Conservation (phyloP, 148 eudicot species). For the Vaccinium corymbosum region DNA sequence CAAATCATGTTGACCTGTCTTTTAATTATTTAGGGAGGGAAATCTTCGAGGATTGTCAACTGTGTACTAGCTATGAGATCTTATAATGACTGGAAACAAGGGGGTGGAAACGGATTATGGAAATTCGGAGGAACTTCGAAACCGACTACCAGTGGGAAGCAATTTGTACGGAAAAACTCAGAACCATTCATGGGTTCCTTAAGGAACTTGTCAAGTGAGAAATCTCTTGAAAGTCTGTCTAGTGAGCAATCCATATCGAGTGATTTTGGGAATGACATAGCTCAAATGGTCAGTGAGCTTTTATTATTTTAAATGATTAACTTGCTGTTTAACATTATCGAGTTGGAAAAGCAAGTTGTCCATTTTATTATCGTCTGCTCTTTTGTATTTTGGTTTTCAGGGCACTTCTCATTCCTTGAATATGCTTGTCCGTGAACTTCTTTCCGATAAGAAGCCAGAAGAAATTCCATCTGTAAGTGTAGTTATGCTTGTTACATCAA, state of each 20-base stretch:
- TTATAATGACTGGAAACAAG: conserved; percentile 63
- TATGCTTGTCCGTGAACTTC: conserved; percentile 62
- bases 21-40: conserved; percentile 64
- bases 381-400: conserved; percentile 32
- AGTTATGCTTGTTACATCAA: conserved; percentile 18
- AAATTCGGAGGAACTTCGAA: conserved; percentile 54
- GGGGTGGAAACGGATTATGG: conserved; percentile 66
- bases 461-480: conserved; percentile 76
- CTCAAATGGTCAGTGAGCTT: conserved; percentile 49
- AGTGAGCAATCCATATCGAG: conserved; percentile 24
- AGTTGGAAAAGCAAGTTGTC: conserved; percentile 4
- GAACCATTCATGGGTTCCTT: conserved; percentile 63
- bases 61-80: conserved; percentile 77
- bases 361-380: not conserved
- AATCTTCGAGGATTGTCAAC: conserved; percentile 70
- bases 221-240: conserved; percentile 41
- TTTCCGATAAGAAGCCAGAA: conserved; percentile 68
- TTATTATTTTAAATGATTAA: not conserved
- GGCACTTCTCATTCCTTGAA: conserved; percentile 43
- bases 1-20: not conserved
- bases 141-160: conserved; percentile 40
- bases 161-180: conserved; percentile 56
- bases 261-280: conserved; percentile 45
- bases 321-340: not conserved
- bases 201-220: conserved; percentile 49